phyloP scores from a whole-genome alignment of 2,329 filamentous ascomycete genomes.

The Colletotrichum camelliae region DNA sequence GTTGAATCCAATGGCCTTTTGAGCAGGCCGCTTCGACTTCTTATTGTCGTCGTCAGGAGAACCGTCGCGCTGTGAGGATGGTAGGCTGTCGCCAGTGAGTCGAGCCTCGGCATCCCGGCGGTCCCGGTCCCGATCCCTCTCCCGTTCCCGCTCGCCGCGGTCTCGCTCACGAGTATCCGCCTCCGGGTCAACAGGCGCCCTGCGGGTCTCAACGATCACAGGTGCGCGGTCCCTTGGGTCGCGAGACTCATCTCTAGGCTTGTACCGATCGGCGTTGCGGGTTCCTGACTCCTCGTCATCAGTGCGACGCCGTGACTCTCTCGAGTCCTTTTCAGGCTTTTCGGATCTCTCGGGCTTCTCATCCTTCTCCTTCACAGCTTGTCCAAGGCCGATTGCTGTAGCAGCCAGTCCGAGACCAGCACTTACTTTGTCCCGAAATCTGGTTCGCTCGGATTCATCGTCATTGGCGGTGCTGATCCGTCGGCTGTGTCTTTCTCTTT shows the following conservation, averaged over 20 bases:
- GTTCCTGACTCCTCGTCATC: slow-evolving; percentile 22
- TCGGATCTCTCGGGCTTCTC: slow-evolving; percentile 32
- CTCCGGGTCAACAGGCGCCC: slow-evolving; percentile 17
- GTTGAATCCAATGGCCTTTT: slow-evolving; percentile 50
- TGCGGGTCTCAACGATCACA: slow-evolving; percentile 25
- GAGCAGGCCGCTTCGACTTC: slow-evolving; percentile 40
- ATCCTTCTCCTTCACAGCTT: slow-evolving; percentile 42
- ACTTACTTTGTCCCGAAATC: slow-evolving; percentile 53
- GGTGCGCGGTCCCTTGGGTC: slow-evolving; percentile 20
- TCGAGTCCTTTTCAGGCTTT: slow-evolving; percentile 11
- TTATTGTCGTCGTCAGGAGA: slow-evolving; percentile 48
- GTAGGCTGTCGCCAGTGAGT: slow-evolving; percentile 38
- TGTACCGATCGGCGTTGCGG: slow-evolving; percentile 31
- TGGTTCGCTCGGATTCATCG: slow-evolving; percentile 46
- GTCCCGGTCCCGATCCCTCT: slow-evolving; percentile 30
- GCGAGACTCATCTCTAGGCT: slow-evolving; percentile 29
- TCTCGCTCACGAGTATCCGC: slow-evolving; percentile 25
- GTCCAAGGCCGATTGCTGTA: slow-evolving; percentile 50
- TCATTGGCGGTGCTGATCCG: slow-evolving; percentile 32
- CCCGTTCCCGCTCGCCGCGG: slow-evolving; percentile 20
- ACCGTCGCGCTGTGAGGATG: slow-evolving; percentile 39
- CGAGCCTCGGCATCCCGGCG: slow-evolving; percentile 44
- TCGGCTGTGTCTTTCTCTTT: slow-evolving; percentile 31
- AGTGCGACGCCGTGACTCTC: slow-evolving; percentile 20
- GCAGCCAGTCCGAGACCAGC: slow-evolving; percentile 54